A percentile compares a stretch with the other conserved stretches of the same genome.
Evolutionary conservation across 805 yeast genomes (phyloP).

Genomic region (Yarrowia hollandica): DNA sequence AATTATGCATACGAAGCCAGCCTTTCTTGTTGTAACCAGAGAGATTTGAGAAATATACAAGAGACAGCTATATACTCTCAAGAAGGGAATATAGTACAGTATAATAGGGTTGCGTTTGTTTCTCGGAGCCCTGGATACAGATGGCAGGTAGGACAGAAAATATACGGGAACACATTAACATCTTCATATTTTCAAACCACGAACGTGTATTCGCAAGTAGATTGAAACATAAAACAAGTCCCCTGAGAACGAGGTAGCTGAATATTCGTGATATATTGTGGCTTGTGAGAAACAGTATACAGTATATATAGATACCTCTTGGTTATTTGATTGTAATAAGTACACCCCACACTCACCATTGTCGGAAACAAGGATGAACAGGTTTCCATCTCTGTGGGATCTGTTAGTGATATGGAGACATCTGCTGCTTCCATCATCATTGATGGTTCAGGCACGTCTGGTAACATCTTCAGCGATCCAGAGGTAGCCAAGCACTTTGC

Average conservation of each 20-base stretch:
- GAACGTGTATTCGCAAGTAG: neutral
- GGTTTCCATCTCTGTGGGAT: neutral
- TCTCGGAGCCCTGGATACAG: too few relatives aligned
- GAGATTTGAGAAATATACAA: neutral
- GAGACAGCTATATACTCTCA: too few relatives aligned
- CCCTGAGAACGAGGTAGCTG: neutral
- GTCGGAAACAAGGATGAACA: neutral
- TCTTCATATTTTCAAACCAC: too few relatives aligned
- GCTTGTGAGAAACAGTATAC: too few relatives aligned
- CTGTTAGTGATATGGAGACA: neutral
- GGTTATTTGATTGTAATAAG: neutral
- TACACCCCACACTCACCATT: neutral
- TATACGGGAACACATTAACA: too few relatives aligned
- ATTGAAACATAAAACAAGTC: neutral
- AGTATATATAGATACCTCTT: neutral
- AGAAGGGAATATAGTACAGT: too few relatives aligned
- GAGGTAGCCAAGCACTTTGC: constrained; percentile 49
- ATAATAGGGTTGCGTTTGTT: too few relatives aligned
- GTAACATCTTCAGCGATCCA: constrained; percentile 48
- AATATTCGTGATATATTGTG: neutral
- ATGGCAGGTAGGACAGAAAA: too few relatives aligned
- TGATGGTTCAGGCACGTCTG: constrained; percentile 6
- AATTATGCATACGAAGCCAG: neutral
- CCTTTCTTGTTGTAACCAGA: neutral
- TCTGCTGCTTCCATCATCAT: neutral